Evolutionary conservation across 2,329 filamentous ascomycete species (phyloP).

Genomic region (Drechslerella dactyloides): DNA sequence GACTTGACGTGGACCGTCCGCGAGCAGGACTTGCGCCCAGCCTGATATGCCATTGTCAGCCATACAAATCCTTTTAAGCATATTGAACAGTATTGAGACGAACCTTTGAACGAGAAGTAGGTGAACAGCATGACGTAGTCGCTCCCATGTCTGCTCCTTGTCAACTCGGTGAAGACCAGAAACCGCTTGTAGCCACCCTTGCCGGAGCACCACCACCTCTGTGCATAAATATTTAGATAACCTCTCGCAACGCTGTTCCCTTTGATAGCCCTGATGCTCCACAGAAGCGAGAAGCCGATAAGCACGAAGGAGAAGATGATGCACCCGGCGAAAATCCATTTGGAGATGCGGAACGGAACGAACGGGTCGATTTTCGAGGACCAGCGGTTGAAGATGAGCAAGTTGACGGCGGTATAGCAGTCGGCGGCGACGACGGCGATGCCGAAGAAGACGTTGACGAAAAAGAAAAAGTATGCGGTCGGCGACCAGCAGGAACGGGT

Average conservation of each 20-base stretch:
- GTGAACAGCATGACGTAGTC: constrained; percentile 91
- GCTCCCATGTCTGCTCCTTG: constrained; percentile 86
- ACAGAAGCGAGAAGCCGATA: constrained; percentile 77
- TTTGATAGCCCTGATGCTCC: constrained; percentile 79
- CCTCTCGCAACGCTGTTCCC: constrained; percentile 87
- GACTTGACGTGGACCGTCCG: constrained; percentile 88
- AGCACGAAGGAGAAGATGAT: constrained; percentile 91
- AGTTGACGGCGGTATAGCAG: constrained; percentile 85
- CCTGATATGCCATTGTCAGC: constrained; percentile 61
- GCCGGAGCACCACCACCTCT: constrained; percentile 77
- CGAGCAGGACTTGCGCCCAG: constrained; percentile 86
- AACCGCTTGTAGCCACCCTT: constrained; percentile 86
- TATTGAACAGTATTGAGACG: constrained; percentile 26
- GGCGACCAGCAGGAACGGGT: constrained; percentile 48
- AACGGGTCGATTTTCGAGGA: constrained; percentile 79
- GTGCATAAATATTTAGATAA: constrained; percentile 87
- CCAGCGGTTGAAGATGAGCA: constrained; percentile 88
- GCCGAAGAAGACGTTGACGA: constrained; percentile 39
- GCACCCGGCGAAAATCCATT: constrained; percentile 93
- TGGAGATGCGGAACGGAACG: constrained; percentile 77
- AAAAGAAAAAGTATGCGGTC: constrained; percentile 48
- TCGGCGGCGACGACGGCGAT: constrained; percentile 41
- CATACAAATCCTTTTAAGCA: neutral
- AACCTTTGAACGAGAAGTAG: constrained; percentile 78
- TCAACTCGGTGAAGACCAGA: constrained; percentile 87